Evolutionary conservation across 257 asterid species (phyloP).

Genomic region (Nicotiana otophora): DNA sequence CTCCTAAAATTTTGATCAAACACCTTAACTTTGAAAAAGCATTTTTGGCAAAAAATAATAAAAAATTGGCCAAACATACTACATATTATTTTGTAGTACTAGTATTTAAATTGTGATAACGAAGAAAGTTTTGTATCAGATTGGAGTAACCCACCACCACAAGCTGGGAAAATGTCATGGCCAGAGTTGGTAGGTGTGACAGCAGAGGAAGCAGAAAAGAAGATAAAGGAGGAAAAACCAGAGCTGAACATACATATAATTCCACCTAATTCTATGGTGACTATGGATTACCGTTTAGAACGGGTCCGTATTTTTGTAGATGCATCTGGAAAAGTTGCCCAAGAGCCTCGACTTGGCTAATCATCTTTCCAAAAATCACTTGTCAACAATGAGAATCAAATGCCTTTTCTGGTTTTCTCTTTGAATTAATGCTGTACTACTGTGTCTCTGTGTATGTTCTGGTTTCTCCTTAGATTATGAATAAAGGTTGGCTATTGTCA

Average conservation of each 20-base stretch:
- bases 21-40: too few species aligned
- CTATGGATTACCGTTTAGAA: conserved; percentile 32
- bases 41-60: too few species aligned
- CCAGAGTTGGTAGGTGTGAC: conserved; percentile 49
- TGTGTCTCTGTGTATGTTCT: background rate
- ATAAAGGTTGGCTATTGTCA: background rate
- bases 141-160: background rate
- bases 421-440: background rate
- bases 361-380: background rate
- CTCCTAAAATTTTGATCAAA: too few species aligned
- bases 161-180: conserved; percentile 35
- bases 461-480: background rate
- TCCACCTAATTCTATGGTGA: conserved; percentile 24
- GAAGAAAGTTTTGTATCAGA: background rate
- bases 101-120: background rate
- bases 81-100: background rate
- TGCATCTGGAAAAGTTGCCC: conserved; percentile 39
- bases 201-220: conserved; percentile 44
- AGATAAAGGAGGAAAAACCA: conserved; percentile 38
- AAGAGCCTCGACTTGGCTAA: conserved; percentile 42
- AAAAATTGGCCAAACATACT: too few species aligned
- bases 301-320: conserved; percentile 48
- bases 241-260: conserved; percentile 13
- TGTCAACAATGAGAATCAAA: background rate
- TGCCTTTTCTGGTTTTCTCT: background rate